These are phyloP conservation scores for Lodderomyces parapsilosis DNA, from an alignment of 1,139 yeast genomes.

Conservation along the genomic window DNA sequence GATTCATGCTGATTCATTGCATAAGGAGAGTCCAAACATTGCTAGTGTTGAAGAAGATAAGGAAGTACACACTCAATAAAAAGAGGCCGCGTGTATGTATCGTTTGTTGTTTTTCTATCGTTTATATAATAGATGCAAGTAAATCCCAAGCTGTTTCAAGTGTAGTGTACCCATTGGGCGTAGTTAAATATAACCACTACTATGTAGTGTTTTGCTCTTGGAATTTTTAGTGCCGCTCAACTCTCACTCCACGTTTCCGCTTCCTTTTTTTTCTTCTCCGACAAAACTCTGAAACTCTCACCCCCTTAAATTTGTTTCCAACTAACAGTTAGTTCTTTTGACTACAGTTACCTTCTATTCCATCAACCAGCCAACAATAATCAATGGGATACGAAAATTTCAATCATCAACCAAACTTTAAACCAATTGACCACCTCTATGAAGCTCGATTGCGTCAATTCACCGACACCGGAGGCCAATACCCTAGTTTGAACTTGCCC, in stretches of 20 bases:
- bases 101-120: not conserved
- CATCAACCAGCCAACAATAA: not conserved
- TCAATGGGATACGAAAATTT: constrained; percentile 25
- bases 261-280: constrained; percentile 1
- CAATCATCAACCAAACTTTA: constrained; percentile 72
- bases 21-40: constrained; percentile 43
- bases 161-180: too few relatives aligned
- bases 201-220: too few relatives aligned
- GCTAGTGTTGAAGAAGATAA: constrained; percentile 59
- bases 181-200: too few relatives aligned
- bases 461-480: constrained; percentile 69
- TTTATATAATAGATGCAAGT: not conserved
- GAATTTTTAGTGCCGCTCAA: too few relatives aligned
- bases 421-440: constrained; percentile 78
- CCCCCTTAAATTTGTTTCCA: not conserved
- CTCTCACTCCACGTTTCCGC: not conserved
- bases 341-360: not conserved
- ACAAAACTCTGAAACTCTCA: not conserved
- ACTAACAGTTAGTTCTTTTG: not conserved
- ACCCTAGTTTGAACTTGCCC: constrained; percentile 70
- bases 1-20: constrained; percentile 40
- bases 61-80: constrained; percentile 48
- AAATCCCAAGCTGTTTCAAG: too few relatives aligned
- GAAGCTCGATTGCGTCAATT: constrained; percentile 81
- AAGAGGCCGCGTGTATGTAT: not conserved